phyloP scores from a whole-genome alignment of 148 eudicot species.

The Vaccinium myrtillus region DNA sequence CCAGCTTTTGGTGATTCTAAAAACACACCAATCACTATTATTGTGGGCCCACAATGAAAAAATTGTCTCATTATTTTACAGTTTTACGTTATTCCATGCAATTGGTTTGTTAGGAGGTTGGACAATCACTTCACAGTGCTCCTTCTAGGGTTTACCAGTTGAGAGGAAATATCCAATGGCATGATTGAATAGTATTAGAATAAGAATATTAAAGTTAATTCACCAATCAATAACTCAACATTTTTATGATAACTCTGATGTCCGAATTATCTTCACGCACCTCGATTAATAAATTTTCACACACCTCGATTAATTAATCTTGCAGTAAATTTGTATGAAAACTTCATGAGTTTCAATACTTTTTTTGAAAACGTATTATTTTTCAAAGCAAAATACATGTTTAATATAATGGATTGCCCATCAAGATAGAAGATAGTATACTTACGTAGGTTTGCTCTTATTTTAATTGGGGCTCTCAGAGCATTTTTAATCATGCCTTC shows the following conservation, averaged over 20 bases:
- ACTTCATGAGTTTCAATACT: too few relatives aligned
- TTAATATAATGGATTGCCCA: background rate
- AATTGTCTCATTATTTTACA: background rate
- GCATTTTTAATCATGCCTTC: too few relatives aligned
- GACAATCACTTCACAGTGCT: slow-evolving; percentile 33
- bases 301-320: too few relatives aligned
- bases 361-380: too few relatives aligned
- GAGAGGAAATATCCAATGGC: background rate
- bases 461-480: too few relatives aligned
- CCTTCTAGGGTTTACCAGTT: slow-evolving; percentile 16
- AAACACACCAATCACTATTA: slow-evolving; percentile 10
- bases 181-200: background rate
- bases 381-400: too few relatives aligned
- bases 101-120: slow-evolving; percentile 24
- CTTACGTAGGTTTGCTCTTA: too few relatives aligned
- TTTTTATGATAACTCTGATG: too few relatives aligned
- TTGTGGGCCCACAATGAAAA: background rate
- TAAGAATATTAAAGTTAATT: background rate
- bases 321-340: too few relatives aligned
- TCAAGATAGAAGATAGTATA: too few relatives aligned
- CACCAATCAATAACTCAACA: background rate
- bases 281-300: too few relatives aligned
- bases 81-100: background rate
- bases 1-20: slow-evolving; percentile 10
- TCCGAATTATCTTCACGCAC: too few relatives aligned